A percentile compares a stretch with the other conserved stretches of the same genome.
Conservation (phyloP, 2,329 filamentous ascomycete genomes). For the Parastagonospora nodorum region DNA sequence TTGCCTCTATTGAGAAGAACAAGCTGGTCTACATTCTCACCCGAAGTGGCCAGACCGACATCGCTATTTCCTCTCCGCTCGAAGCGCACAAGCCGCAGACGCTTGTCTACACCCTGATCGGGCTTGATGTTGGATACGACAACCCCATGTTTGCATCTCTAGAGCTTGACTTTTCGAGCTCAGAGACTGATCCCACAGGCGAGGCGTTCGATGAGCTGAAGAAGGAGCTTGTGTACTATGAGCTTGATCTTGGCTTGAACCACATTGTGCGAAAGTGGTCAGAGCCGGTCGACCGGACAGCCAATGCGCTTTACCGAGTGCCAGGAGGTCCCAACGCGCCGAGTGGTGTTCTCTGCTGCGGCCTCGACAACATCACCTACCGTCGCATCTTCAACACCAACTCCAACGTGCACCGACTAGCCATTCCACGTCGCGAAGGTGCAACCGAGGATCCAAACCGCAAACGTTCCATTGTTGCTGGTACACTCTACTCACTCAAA, state of each 20-base stretch:
- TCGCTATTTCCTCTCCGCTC: slow-evolving; percentile 95
- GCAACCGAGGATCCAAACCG: slow-evolving; percentile 90
- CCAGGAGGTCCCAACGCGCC: slow-evolving; percentile 92
- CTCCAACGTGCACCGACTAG: slow-evolving; percentile 83
- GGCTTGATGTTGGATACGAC: slow-evolving; percentile 93
- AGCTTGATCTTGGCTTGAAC: slow-evolving; percentile 93
- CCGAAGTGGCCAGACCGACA: slow-evolving; percentile 88
- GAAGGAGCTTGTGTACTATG: slow-evolving; percentile 94
- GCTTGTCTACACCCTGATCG: slow-evolving; percentile 83
- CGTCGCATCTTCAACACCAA: slow-evolving; percentile 76
- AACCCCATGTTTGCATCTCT: slow-evolving; percentile 96
- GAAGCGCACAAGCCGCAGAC: slow-evolving; percentile 95
- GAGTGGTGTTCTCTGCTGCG: slow-evolving; percentile 92
- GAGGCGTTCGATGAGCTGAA: slow-evolving; percentile 80
- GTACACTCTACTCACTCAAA: slow-evolving; percentile 97
- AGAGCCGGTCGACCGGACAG: slow-evolving; percentile 86
- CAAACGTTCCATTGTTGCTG: slow-evolving; percentile 83
- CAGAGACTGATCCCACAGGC: slow-evolving; percentile 88
- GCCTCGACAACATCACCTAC: slow-evolving; percentile 93
- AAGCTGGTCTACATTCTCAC: slow-evolving; percentile 99
- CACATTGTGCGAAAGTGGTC: slow-evolving; percentile 98
- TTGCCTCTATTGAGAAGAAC: slow-evolving; percentile 96
- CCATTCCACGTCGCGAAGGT: slow-evolving; percentile 84
- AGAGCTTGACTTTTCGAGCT: slow-evolving; percentile 90
- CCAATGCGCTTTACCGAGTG: slow-evolving; percentile 91